phyloP scores from a whole-genome alignment of 2,329 filamentous ascomycete species.

The Venturia nashicola region DNA sequence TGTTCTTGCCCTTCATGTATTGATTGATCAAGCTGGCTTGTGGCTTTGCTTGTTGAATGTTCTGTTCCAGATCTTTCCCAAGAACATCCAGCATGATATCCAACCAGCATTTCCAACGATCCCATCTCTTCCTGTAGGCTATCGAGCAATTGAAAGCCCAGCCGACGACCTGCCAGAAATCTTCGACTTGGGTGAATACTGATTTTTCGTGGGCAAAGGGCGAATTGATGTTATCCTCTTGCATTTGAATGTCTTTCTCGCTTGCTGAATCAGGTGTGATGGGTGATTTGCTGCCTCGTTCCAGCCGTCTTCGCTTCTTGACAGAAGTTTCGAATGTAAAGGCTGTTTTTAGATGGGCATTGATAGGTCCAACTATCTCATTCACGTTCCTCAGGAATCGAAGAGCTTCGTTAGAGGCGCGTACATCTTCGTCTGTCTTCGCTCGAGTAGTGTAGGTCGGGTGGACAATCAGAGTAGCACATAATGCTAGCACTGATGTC shows the following conservation, averaged over 20 bases:
- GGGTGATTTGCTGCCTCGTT: slow-evolving; percentile 10
- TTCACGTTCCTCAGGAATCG: slow-evolving; percentile 59
- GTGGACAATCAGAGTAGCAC: slow-evolving; percentile 73
- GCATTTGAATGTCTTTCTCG: slow-evolving; percentile 23
- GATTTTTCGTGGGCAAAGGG: slow-evolving; percentile 52
- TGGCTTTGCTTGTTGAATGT: slow-evolving; percentile 12
- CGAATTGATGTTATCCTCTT: slow-evolving; percentile 40
- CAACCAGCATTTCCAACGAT: slow-evolving; percentile 69
- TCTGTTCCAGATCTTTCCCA: slow-evolving; percentile 50
- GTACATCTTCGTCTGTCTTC: slow-evolving; percentile 44
- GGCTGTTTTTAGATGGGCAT: slow-evolving; percentile 56
- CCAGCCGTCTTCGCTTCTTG: slow-evolving; percentile 14
- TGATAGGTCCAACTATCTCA: slow-evolving; percentile 53
- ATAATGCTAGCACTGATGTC: slow-evolving; percentile 59
- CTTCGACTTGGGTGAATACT: slow-evolving; percentile 63
- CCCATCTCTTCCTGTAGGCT: slow-evolving; percentile 61
- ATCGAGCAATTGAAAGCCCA: slow-evolving; percentile 91
- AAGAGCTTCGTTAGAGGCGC: slow-evolving; percentile 55
- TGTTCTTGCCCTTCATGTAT: slow-evolving; percentile 39
- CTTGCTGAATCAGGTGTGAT: slow-evolving; percentile 16
- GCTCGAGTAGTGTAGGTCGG: slow-evolving; percentile 66
- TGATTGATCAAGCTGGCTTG: slow-evolving; percentile 46
- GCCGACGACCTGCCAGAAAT: slow-evolving; percentile 81
- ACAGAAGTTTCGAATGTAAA: slow-evolving; percentile 48
- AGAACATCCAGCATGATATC: slow-evolving; percentile 67